Evolutionary conservation across 2,329 filamentous ascomycete species (phyloP).

Genomic region (Claviceps sp.): DNA sequence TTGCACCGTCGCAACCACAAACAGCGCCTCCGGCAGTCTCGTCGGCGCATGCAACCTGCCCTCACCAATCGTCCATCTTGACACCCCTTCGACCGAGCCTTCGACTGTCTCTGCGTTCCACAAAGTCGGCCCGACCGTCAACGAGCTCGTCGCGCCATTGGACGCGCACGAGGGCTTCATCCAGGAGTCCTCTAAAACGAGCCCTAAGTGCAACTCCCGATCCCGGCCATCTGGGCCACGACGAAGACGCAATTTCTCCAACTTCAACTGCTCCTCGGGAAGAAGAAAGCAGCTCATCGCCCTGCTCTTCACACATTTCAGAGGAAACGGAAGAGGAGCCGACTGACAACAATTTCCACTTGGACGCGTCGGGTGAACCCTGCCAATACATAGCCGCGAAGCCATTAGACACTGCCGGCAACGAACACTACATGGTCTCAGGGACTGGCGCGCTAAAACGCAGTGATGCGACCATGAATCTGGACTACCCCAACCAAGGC

Average conservation of each 20-base stretch:
- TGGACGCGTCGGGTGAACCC: slow-evolving; percentile 38
- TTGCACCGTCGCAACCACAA: slow-evolving; percentile 18
- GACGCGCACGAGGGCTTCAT: slow-evolving; percentile 54
- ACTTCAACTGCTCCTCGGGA: slow-evolving; percentile 19
- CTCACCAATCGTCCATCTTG: slow-evolving; percentile 36
- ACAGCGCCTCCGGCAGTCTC: slow-evolving; percentile 22
- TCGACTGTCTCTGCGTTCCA: slow-evolving; percentile 52
- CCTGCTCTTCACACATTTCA: slow-evolving; percentile 20
- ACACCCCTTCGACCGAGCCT: slow-evolving; percentile 54
- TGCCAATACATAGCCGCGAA: slow-evolving; percentile 37
- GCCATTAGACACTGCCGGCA: slow-evolving; percentile 30
- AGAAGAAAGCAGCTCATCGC: slow-evolving; percentile 28
- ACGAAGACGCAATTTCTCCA: slow-evolving; percentile 29
- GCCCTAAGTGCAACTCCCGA: slow-evolving; percentile 58
- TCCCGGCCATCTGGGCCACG: slow-evolving; percentile 48
- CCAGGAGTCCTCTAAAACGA: slow-evolving; percentile 70
- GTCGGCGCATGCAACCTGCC: slow-evolving; percentile 15
- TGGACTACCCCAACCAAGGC: slow-evolving; percentile 64
- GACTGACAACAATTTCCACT: slow-evolving; percentile 40
- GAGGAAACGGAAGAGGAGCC: slow-evolving; percentile 35
- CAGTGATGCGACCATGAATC: slow-evolving; percentile 77
- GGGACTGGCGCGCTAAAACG: slow-evolving; percentile 75
- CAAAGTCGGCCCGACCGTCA: slow-evolving; percentile 43
- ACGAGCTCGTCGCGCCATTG: slow-evolving; percentile 36
- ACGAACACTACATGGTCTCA: slow-evolving; percentile 18